Evolutionary conservation across 2,329 filamentous ascomycete genomes (phyloP).

Genomic region (Emydomyces testavorans): DNA sequence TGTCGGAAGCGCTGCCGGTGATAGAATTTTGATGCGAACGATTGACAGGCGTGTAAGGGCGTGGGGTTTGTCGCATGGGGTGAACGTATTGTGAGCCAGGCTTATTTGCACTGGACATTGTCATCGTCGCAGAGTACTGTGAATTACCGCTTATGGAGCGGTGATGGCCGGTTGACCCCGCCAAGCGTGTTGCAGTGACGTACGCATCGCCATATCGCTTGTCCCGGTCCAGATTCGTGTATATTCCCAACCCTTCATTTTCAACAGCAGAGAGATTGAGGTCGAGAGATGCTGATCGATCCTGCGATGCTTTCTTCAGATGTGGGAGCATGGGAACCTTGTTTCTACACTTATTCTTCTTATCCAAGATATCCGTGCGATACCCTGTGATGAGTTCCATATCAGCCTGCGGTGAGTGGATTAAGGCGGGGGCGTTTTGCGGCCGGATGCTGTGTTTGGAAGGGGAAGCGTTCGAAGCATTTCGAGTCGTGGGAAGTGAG

Average conservation of each 20-base stretch:
- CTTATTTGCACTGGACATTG: conserved; percentile 36
- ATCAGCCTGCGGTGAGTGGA: background rate
- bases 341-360: conserved; percentile 13
- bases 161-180: conserved; percentile 32
- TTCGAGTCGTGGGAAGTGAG: background rate
- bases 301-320: conserved; percentile 42
- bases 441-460: conserved; percentile 3
- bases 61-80: conserved; percentile 45
- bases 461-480: background rate
- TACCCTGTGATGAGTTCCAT: conserved; percentile 2
- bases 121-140: conserved; percentile 38
- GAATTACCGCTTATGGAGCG: conserved; percentile 47
- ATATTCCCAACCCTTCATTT: conserved; percentile 47
- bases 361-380: conserved; percentile 1
- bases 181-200: conserved; percentile 25
- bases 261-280: conserved; percentile 45
- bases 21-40: conserved; percentile 41
- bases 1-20: conserved; percentile 34
- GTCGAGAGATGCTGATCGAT: conserved; percentile 42
- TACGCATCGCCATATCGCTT: conserved; percentile 21
- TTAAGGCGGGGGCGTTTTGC: conserved; percentile 2
- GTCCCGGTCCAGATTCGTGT: conserved; percentile 27
- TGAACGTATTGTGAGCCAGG: conserved; percentile 44
- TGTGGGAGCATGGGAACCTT: conserved; percentile 45
- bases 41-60: conserved; percentile 42